Conservation (phyloP, 1,284 basidiomycete genomes). For the Austroboletus olivaceoglutinosus region DNA sequence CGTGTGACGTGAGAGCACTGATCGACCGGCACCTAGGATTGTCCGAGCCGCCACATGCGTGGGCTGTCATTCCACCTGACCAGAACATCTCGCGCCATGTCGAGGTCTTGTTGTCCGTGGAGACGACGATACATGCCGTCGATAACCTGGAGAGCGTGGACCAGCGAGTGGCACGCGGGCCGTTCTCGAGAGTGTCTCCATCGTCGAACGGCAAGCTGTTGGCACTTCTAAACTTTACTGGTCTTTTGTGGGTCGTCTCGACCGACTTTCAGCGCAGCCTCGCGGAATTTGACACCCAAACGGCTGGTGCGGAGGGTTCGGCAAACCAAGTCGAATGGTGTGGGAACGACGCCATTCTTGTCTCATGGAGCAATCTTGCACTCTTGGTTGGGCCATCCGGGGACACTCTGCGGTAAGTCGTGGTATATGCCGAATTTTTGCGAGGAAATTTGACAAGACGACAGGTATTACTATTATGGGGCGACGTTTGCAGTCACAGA, state of each 20-base stretch:
- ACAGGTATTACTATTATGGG: slow-evolving; percentile 79
- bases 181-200: slow-evolving; percentile 83
- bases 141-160: slow-evolving; percentile 87
- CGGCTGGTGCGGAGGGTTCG: slow-evolving; percentile 52
- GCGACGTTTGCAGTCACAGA: slow-evolving; percentile 81
- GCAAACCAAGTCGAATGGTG: slow-evolving; percentile 88
- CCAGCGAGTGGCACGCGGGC: slow-evolving; percentile 85
- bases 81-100: slow-evolving; percentile 82
- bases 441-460: slow-evolving; percentile 38
- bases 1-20: slow-evolving; percentile 10
- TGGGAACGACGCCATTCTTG: slow-evolving; percentile 90
- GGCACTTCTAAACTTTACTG: slow-evolving; percentile 75
- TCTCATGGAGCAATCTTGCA: slow-evolving; percentile 80
- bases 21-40: slow-evolving; percentile 46
- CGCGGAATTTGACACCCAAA: slow-evolving; percentile 77
- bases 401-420: slow-evolving; percentile 76
- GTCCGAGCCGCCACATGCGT: slow-evolving; percentile 74
- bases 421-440: neutral
- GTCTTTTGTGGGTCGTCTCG: slow-evolving; percentile 87
- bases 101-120: slow-evolving; percentile 81
- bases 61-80: slow-evolving; percentile 87
- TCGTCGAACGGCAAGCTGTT: slow-evolving; percentile 95
- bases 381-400: slow-evolving; percentile 91
- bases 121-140: slow-evolving; percentile 74
- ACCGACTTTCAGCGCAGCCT: slow-evolving; percentile 88